Conservation (phyloP, 495 filamentous ascomycete genomes). For the Daldinia caldariorum region DNA sequence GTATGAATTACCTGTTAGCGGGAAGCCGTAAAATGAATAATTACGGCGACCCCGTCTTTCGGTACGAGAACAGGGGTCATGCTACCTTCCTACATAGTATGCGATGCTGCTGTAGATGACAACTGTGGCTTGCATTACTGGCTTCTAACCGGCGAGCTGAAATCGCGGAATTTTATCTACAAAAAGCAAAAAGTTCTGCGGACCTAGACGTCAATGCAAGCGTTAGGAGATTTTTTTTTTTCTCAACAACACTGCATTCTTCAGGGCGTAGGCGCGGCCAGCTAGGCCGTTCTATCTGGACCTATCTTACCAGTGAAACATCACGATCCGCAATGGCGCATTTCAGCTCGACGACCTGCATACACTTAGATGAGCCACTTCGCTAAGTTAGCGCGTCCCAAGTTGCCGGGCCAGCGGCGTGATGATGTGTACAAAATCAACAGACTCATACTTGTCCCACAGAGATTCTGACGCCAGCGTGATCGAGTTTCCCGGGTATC, state of each 20-base stretch:
- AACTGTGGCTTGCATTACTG: slow-evolving; percentile 38
- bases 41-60: slow-evolving; percentile 34
- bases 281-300: slow-evolving; percentile 6
- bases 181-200: slow-evolving; percentile 10
- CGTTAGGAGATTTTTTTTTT: slow-evolving; percentile 8
- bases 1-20: slow-evolving; percentile 12
- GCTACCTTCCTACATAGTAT: no score
- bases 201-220: slow-evolving; percentile 1
- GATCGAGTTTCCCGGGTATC: slow-evolving; percentile 4
- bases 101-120: slow-evolving; percentile 16
- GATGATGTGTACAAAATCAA: slow-evolving; percentile 24
- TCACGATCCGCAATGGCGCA: slow-evolving; percentile 33
- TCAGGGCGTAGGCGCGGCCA: background rate
- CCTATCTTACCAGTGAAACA: slow-evolving; percentile 28
- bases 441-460: slow-evolving; percentile 14
- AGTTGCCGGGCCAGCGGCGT: slow-evolving; percentile 39
- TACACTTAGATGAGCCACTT: slow-evolving; percentile 7
- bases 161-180: background rate
- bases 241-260: slow-evolving; percentile 1
- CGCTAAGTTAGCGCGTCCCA: slow-evolving; percentile 27
- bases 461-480: slow-evolving; percentile 19
- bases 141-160: slow-evolving; percentile 29
- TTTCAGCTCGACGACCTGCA: slow-evolving; percentile 23
- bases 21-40: slow-evolving; percentile 16
- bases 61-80: slow-evolving; percentile 1